phyloP scores from a whole-genome alignment of 1,284 basidiomycete species.

The Ustilago loliicola region DNA sequence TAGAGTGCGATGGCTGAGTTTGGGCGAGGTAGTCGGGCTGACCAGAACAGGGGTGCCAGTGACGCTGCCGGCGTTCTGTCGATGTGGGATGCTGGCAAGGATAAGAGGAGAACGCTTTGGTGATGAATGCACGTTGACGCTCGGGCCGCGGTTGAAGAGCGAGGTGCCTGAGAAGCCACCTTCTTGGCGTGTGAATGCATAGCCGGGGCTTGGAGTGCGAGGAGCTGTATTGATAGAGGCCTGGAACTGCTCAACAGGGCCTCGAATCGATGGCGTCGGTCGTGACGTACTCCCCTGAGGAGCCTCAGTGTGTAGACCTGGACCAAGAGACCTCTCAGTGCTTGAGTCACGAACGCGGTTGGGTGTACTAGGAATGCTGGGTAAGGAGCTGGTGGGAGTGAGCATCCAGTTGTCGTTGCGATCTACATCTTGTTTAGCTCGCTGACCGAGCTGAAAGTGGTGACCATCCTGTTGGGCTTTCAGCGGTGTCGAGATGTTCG shows the following conservation, averaged over 20 bases:
- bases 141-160: conserved; percentile 36
- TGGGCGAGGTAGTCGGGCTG: conserved; percentile 45
- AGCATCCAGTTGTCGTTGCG: conserved; percentile 57
- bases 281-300: not conserved
- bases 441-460: not conserved
- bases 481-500: conserved; percentile 26
- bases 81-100: conserved; percentile 17
- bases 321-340: conserved; percentile 22
- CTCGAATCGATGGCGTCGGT: conserved; percentile 23
- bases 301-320: not conserved
- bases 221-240: conserved; percentile 17
- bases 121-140: conserved; percentile 34
- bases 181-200: conserved; percentile 20
- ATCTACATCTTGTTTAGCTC: conserved; percentile 8
- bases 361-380: conserved; percentile 58
- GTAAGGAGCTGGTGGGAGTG: conserved; percentile 58
- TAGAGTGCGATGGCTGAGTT: conserved; percentile 42
- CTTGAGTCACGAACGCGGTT: conserved; percentile 32
- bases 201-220: conserved; percentile 40
- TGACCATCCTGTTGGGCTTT: conserved; percentile 9
- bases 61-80: conserved; percentile 13
- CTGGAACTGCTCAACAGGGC: conserved; percentile 40
- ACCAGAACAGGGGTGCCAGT: conserved; percentile 20
- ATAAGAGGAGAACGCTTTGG: conserved; percentile 48
- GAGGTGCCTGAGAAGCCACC: conserved; percentile 18